Conservation (phyloP, 2,329 filamentous ascomycete species). For the Coniella lustricola region DNA sequence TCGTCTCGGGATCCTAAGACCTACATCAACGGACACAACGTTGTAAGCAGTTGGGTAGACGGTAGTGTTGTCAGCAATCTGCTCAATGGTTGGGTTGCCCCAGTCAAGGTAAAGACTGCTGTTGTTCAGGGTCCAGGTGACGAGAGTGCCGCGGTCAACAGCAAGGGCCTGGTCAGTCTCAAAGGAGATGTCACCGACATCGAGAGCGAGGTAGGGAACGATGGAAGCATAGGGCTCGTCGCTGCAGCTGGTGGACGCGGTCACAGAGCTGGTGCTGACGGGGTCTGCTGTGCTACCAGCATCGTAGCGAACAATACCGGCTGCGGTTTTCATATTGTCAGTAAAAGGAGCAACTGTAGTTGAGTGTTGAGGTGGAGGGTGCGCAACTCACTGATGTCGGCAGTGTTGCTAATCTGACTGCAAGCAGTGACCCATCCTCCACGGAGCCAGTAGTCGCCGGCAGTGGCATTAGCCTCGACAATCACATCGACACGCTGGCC, state of each 20-base stretch:
- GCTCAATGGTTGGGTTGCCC: constrained; percentile 17
- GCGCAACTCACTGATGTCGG: constrained; percentile 10
- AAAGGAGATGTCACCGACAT: constrained; percentile 14
- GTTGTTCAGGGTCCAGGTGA: constrained; percentile 22
- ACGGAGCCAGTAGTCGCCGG: constrained; percentile 22
- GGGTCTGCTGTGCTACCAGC: constrained; percentile 13
- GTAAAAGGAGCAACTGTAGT: neutral
- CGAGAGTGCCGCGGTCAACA: constrained; percentile 9
- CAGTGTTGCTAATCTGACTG: constrained; percentile 14
- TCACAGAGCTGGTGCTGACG: constrained; percentile 5
- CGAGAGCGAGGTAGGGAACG: constrained; percentile 21
- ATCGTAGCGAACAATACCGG: constrained; percentile 24
- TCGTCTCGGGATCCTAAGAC: no score
- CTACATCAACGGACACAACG: constrained; percentile 15
- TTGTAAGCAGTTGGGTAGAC: constrained; percentile 17
- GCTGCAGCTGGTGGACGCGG: constrained; percentile 16
- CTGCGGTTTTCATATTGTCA: neutral
- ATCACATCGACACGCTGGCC: constrained; percentile 27
- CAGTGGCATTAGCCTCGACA: constrained; percentile 13
- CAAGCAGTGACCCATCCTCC: constrained; percentile 17
- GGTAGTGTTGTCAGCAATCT: constrained; percentile 2
- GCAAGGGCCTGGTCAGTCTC: constrained; percentile 5
- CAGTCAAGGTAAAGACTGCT: constrained; percentile 21
- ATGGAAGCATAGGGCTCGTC: constrained; percentile 22
- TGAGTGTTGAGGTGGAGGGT: no score